phyloP scores from a whole-genome alignment of 2,329 filamentous ascomycete species.

The Grosmannia serpens region DNA sequence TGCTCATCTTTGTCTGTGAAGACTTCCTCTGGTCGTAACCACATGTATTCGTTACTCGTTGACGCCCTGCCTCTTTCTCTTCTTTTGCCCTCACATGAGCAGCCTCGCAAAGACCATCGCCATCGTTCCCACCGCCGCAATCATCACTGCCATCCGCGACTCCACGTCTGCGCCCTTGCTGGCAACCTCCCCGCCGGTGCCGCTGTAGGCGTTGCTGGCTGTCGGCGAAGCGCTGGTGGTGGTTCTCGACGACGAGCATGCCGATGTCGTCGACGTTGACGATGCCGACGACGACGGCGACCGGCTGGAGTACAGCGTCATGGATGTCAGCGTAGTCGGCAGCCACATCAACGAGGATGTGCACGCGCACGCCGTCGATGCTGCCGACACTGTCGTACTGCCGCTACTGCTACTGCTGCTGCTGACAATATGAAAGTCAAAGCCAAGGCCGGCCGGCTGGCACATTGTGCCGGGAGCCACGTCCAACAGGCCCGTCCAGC shows the following conservation, averaged over 20 bases:
- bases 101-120: slow-evolving; percentile 7
- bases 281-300: background rate
- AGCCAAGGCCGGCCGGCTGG: slow-evolving; percentile 27
- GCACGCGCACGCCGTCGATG: background rate
- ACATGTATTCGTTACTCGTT: background rate
- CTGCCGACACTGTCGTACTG: background rate
- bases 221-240: background rate
- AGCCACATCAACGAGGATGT: background rate
- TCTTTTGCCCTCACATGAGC: slow-evolving; percentile 1
- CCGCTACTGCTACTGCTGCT: too few species aligned
- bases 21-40: background rate
- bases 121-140: slow-evolving; percentile 1
- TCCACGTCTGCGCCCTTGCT: background rate
- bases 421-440: slow-evolving; percentile 21
- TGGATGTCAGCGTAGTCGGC: too few species aligned
- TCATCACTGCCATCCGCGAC: background rate
- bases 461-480: slow-evolving; percentile 35
- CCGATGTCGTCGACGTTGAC: background rate
- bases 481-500: slow-evolving; percentile 33
- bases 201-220: background rate
- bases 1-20: too few species aligned
- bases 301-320: background rate
- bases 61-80: background rate
- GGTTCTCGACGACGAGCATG: background rate
- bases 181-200: background rate